Evolutionary conservation across 306 rosid species (phyloP).

Genomic region (Citrullus amarus): DNA sequence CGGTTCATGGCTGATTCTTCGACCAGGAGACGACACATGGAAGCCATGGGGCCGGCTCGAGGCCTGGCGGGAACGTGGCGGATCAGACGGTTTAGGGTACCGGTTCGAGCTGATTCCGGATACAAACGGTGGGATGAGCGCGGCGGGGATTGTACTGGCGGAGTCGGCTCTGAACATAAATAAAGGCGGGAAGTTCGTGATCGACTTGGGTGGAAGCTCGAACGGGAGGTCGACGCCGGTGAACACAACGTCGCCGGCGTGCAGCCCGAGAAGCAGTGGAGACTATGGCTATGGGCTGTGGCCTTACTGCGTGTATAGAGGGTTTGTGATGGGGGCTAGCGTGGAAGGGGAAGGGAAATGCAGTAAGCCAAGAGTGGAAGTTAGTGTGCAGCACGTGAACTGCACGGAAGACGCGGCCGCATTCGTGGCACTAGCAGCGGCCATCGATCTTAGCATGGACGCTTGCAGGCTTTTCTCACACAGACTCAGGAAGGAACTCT

Average conservation of each 20-base stretch:
- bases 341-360: slow-evolving; percentile 16
- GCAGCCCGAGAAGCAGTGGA: slow-evolving; percentile 68
- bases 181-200: slow-evolving; percentile 44
- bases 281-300: slow-evolving; percentile 66
- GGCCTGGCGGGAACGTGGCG: slow-evolving; percentile 72
- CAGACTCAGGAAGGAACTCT: slow-evolving; percentile 15
- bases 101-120: slow-evolving; percentile 59
- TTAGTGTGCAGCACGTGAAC: slow-evolving; percentile 15
- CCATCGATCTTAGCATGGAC: slow-evolving; percentile 19
- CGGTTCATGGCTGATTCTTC: slow-evolving; percentile 63
- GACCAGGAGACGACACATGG: slow-evolving; percentile 60
- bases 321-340: slow-evolving; percentile 14
- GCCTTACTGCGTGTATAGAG: slow-evolving; percentile 64
- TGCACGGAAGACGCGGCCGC: slow-evolving; percentile 17
- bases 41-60: slow-evolving; percentile 65
- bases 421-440: slow-evolving; percentile 17
- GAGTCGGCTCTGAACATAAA: slow-evolving; percentile 47
- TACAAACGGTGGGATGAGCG: slow-evolving; percentile 36
- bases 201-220: slow-evolving; percentile 31
- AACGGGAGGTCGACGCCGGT: slow-evolving; percentile 24
- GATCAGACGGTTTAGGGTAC: slow-evolving; percentile 51
- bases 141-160: slow-evolving; percentile 49
- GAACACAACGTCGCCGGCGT: slow-evolving; percentile 38
- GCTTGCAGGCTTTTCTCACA: slow-evolving; percentile 15
- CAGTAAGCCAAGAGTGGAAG: slow-evolving; percentile 13